Evolutionary conservation across 1,284 basidiomycete genomes (phyloP).

Genomic region (Puccinia coronata): DNA sequence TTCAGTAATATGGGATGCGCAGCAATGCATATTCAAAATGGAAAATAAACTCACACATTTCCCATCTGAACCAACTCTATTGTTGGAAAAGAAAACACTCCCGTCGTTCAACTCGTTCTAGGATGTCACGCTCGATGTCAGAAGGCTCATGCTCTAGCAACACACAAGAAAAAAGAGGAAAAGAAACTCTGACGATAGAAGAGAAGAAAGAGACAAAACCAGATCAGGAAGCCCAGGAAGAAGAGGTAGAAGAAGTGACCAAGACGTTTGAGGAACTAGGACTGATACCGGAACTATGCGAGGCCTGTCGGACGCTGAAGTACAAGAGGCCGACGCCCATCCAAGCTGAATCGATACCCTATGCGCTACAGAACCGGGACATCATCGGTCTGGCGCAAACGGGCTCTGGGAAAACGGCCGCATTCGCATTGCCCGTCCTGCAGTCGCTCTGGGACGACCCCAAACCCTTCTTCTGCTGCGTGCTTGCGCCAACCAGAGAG

Average conservation of each 20-base stretch:
- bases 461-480: conserved; percentile 86
- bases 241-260: conserved; percentile 10
- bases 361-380: conserved; percentile 85
- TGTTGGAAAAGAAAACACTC: too few species aligned
- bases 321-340: conserved; percentile 90
- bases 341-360: conserved; percentile 83
- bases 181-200: not conserved
- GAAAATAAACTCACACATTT: too few species aligned
- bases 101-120: not conserved
- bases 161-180: not conserved
- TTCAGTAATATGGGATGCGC: too few species aligned
- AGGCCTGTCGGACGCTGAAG: conserved; percentile 77
- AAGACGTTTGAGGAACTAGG: conserved; percentile 68
- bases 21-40: too few species aligned
- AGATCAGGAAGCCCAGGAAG: not conserved
- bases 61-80: too few species aligned
- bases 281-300: conserved; percentile 82
- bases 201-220: conserved; percentile 7
- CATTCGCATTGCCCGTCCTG: conserved; percentile 92
- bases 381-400: conserved; percentile 98
- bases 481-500: conserved; percentile 93
- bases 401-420: conserved; percentile 96
- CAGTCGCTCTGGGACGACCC: conserved; percentile 97
- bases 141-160: not conserved
- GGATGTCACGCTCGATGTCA: not conserved